Evolutionary conservation across 2,329 filamentous ascomycete genomes (phyloP), one percentile per base, ranked within the genome.

Genomic region (Botrytis squamosa): DNA sequence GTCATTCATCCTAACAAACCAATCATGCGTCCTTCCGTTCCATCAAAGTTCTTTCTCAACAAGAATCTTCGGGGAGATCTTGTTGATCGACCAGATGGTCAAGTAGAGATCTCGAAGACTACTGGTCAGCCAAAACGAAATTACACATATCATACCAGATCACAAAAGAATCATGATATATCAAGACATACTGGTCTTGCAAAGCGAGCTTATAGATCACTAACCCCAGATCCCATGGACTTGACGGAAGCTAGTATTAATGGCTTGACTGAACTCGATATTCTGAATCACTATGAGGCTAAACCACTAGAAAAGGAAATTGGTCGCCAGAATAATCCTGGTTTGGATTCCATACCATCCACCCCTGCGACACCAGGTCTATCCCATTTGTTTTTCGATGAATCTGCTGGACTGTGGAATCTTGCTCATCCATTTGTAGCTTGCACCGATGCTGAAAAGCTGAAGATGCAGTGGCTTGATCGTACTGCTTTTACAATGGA

Each of bases 401-500:
- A 72, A 72, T 72, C 71, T 40, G 63, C 63, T 59, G 71, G 71
- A 46, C 71, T 72, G 1, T 72, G 71, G 71, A 18, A 69, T 59
- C 33, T 52, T 22, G 46, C 65, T 12, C 38, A 72, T 60, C 71
- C 71, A 7, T 72, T 72, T 42, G 29, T 68, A 29, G n/a, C 71
- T 38, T 63, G 63, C 16, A 62, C 36, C 22, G 38, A 72, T 60
- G 33, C 46, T 42, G 71, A 63, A 36, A 70, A 70, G 40, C 55
- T 69, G 10, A 73, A 70, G 12, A 16, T 79, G 20, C 75, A 73
- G 64, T 80, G 76, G 76, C 77, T 80, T 16, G 78, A 80, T 4
- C 79, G 81, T 33, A 83, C 82, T 67, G 82, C 85, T 73, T 85
- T 84, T 74, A 83, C 82, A 1, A 71, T 83, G 29, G 79, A 84